Base-by-base conservation (phyloP, 331 rosid species). In the Stylosanthes scabra region DNA sequence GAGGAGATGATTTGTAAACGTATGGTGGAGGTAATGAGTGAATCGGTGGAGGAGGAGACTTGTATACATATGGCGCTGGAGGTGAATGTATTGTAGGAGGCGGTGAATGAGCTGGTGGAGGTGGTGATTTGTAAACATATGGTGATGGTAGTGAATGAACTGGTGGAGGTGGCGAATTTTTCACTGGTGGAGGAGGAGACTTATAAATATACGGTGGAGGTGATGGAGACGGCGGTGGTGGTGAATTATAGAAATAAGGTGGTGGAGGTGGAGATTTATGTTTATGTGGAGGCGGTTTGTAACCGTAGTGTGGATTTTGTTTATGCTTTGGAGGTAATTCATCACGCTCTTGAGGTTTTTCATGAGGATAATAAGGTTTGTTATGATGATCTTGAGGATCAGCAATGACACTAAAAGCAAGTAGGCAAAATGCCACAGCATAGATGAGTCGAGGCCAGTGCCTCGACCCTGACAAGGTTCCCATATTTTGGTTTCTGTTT, bases 381-480 rank as follows among this genome's bases (percentile, higher is more conserved):
- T 70, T 10, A 11, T 39, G 29, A 15, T 31, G 74, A 46, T 1
- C 66, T 31, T 31, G 8, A 45, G 58, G 42, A 31, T 66, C 51
- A 42, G 71, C 78, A 55, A 41, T 71, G 11, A 54, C 75, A 55
- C 8, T 66, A 8, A 50, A 45, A 9, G 82, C 79, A 66, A 81
- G 13, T 20, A 81, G 63, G 72, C 76, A 81, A 39, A 76, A 44
- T 63, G 75, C 75, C 39, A 66, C 0, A n/a, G 67, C 76, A 16
- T n/a, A 71, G 27, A 80, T 27, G 25, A 80, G 61, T 13, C 13
- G 79, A 67, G 83, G 71, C 85, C 76, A 77, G 1, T 60, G 67
- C 79, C 82, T 51, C 72, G 6, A 34, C 6, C 52, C 59, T 37
- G 63, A 11, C 11, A 39, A 68, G 52, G 71, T 74, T 64, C 83